A percentile compares a stretch with the other conserved stretches of the same genome.
Evolutionary conservation across 495 filamentous ascomycete species (phyloP).

Genomic region (Penicillium subrubescens): DNA sequence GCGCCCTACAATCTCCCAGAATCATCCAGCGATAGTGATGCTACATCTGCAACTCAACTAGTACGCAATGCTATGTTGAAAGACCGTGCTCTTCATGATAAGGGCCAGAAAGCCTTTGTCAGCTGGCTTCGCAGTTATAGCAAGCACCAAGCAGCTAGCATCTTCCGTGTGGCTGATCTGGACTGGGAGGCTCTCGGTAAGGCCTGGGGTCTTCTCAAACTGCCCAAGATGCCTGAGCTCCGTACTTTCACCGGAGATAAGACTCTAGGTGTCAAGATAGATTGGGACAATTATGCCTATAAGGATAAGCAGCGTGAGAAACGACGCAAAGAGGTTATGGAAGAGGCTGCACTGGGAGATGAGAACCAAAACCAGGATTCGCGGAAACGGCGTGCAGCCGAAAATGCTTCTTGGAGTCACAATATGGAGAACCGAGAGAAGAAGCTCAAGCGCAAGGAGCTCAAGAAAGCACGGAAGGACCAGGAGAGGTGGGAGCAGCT

Average conservation of each 20-base stretch:
- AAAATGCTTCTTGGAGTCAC: conserved; percentile 77
- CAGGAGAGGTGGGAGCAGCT: conserved; percentile 67
- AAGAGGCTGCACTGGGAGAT: conserved; percentile 38
- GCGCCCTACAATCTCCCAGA: conserved; percentile 57
- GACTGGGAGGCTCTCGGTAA: conserved; percentile 81
- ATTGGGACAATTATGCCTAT: conserved; percentile 67
- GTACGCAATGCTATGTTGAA: conserved; percentile 63
- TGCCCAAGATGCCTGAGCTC: conserved; percentile 95
- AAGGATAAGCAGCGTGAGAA: conserved; percentile 78
- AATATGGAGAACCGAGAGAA: conserved; percentile 72
- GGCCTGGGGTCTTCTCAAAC: conserved; percentile 79
- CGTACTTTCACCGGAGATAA: conserved; percentile 67
- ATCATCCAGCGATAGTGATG: conserved; percentile 57
- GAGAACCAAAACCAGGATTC: conserved; percentile 32
- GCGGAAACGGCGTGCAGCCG: conserved; percentile 46
- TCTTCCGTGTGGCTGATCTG: conserved; percentile 81
- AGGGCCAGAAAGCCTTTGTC: conserved; percentile 87
- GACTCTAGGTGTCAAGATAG: conserved; percentile 60
- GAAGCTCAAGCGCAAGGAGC: conserved; percentile 68
- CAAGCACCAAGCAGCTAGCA: conserved; percentile 87
- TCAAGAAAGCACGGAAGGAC: conserved; percentile 73
- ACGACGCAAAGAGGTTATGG: conserved; percentile 59
- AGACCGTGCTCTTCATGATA: conserved; percentile 86
- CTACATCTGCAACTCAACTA: conserved; percentile 46
- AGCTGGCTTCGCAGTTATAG: conserved; percentile 89